These are phyloP conservation scores for Cadophora sp. DNA, from an alignment of 2,329 filamentous ascomycete species.

Conservation along the genomic window DNA sequence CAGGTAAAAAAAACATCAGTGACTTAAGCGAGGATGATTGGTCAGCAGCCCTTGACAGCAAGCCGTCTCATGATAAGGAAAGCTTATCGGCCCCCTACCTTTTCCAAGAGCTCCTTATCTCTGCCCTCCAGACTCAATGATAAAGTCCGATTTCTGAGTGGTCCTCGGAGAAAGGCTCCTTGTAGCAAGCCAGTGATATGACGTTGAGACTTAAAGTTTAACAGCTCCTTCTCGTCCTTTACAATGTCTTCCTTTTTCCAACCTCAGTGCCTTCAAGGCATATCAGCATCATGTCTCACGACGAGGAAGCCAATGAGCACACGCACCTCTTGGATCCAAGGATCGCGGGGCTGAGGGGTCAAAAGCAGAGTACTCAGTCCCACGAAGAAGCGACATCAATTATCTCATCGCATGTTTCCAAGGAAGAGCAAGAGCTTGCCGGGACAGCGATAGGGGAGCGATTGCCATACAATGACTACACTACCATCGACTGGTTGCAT, in stretches of 20 bases:
- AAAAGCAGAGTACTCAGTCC: slow-evolving; percentile 20
- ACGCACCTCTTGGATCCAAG: slow-evolving; percentile 31
- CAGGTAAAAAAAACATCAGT: neutral
- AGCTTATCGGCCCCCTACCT: neutral
- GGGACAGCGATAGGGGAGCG: slow-evolving; percentile 58
- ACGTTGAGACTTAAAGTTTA: neutral
- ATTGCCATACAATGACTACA: slow-evolving; percentile 66
- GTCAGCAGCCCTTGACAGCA: neutral
- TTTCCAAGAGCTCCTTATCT: slow-evolving; percentile 3
- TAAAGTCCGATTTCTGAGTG: neutral
- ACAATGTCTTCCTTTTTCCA: neutral
- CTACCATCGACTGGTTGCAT: slow-evolving; percentile 68
- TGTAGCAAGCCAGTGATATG: neutral
- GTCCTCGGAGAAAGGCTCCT: neutral
- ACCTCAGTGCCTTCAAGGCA: neutral
- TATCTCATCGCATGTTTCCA: slow-evolving; percentile 47
- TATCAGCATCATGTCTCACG: slow-evolving; percentile 25
- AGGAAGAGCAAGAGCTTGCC: slow-evolving; percentile 55
- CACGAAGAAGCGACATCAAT: slow-evolving; percentile 31
- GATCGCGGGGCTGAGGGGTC: slow-evolving; percentile 20
- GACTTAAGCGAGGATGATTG: neutral
- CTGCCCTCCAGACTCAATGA: neutral
- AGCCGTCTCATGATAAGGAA: neutral
- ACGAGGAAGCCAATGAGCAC: slow-evolving; percentile 36
- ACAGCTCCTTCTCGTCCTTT: neutral